Evolutionary conservation across 2,329 filamentous ascomycete genomes (phyloP).

Genomic region (Aspergillus ustus): DNA sequence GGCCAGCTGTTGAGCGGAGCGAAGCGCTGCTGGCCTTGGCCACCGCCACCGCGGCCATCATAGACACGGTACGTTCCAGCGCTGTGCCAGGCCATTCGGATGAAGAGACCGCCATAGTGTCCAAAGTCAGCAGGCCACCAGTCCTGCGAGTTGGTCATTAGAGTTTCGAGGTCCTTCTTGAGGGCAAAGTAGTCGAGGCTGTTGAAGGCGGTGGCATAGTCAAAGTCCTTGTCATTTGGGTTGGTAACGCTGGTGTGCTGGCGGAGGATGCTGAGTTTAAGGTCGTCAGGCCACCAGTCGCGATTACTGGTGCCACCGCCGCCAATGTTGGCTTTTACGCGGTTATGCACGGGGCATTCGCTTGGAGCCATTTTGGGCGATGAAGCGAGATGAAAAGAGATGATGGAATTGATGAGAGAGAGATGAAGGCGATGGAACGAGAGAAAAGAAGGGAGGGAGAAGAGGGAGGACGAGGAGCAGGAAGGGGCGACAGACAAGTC

Average conservation of each 20-base stretch:
- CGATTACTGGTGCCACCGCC: slow-evolving; percentile 70
- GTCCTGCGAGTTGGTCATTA: slow-evolving; percentile 79
- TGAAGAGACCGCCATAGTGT: slow-evolving; percentile 79
- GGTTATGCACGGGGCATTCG: slow-evolving; percentile 33
- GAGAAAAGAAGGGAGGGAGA: neutral
- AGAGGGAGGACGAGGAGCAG: neutral
- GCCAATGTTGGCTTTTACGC: slow-evolving; percentile 39
- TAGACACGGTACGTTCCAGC: slow-evolving; percentile 77
- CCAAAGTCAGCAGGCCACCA: slow-evolving; percentile 85
- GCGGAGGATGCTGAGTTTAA: slow-evolving; percentile 73
- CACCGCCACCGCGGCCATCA: slow-evolving; percentile 76
- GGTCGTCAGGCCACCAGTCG: slow-evolving; percentile 75
- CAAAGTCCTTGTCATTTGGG: slow-evolving; percentile 68
- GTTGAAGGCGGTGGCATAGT: slow-evolving; percentile 75
- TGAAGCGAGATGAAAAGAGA: neutral
- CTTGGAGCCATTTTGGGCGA: slow-evolving; percentile 27
- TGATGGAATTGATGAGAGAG: neutral
- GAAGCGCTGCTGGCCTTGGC: slow-evolving; percentile 76
- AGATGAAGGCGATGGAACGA: neutral
- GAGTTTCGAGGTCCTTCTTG: slow-evolving; percentile 72
- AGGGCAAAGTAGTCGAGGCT: slow-evolving; percentile 70
- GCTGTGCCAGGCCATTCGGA: slow-evolving; percentile 82
- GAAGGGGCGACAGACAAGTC: neutral
- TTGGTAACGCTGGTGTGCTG: slow-evolving; percentile 69
- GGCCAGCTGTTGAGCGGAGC: slow-evolving; percentile 83